Evolutionary conservation across 2,329 filamentous ascomycete species (phyloP).

Genomic region (Penicillium sp.): DNA sequence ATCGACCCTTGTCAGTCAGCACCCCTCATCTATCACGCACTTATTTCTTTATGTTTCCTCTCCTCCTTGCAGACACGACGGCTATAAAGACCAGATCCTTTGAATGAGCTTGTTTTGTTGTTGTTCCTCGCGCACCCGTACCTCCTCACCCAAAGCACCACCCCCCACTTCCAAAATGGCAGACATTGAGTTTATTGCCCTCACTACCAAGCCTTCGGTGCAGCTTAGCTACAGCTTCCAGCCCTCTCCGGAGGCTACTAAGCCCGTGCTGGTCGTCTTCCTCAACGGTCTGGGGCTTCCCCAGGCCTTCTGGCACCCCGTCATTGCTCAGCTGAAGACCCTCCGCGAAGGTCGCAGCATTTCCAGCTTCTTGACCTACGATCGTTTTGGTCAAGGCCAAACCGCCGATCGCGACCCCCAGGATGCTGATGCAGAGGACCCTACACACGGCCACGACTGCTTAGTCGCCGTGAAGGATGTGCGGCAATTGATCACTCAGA

Average conservation of each 20-base stretch:
- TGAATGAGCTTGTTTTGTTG: neutral
- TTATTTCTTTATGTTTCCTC: neutral
- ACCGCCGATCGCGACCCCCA: constrained; percentile 49
- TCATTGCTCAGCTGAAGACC: constrained; percentile 28
- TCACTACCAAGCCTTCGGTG: constrained; percentile 19
- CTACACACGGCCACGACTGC: constrained; percentile 51
- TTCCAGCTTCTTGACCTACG: constrained; percentile 55
- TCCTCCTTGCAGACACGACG: neutral
- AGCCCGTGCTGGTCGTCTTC: constrained; percentile 40
- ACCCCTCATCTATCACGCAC: neutral
- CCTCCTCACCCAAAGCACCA: neutral
- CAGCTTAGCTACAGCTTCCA: constrained; percentile 21
- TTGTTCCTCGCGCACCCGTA: neutral
- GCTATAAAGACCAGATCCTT: neutral
- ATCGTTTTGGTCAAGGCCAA: constrained; percentile 59
- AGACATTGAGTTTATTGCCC: constrained; percentile 11
- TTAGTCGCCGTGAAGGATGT: constrained; percentile 47
- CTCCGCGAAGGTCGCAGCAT: constrained; percentile 23
- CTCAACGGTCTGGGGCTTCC: constrained; percentile 47
- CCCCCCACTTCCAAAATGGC: constrained; percentile 8
- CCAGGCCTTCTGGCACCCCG: constrained; percentile 38
- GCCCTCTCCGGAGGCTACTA: constrained; percentile 1
- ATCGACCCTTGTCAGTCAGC: neutral
- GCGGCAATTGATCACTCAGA: constrained; percentile 44
- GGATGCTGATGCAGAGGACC: constrained; percentile 33